These are phyloP conservation scores for Bacidia rubella DNA, from an alignment of 495 filamentous ascomycete genomes.

Conservation along the genomic window DNA sequence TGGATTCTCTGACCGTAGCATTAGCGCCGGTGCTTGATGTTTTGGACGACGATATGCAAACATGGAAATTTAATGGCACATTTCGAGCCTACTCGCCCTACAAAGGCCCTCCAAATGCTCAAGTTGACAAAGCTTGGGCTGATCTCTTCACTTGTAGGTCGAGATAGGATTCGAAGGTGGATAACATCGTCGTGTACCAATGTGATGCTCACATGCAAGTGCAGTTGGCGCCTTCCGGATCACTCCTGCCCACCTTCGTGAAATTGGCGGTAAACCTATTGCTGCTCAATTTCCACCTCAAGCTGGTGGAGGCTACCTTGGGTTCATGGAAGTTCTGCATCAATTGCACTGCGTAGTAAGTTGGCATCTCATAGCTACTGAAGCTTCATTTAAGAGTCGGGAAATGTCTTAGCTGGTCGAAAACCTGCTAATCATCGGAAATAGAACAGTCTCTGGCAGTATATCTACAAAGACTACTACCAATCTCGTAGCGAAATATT, in stretches of 20 bases:
- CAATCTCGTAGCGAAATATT: too few species aligned
- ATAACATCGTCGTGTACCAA: neutral
- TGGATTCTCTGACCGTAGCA: too few species aligned
- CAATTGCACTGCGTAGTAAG: slow-evolving; percentile 18
- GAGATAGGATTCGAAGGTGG: neutral
- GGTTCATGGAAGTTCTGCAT: slow-evolving; percentile 17
- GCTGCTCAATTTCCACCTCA: slow-evolving; percentile 9
- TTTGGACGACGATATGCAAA: too few species aligned
- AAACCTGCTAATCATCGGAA: too few species aligned
- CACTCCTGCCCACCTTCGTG: neutral
- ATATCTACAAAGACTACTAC: too few species aligned
- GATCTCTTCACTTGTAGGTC: neutral
- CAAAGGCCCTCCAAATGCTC: too few species aligned
- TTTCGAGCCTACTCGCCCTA: too few species aligned
- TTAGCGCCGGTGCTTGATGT: too few species aligned
- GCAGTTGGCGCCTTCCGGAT: neutral
- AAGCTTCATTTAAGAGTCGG: too few species aligned
- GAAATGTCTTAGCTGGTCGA: too few species aligned
- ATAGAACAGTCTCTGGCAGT: too few species aligned
- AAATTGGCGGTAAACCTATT: slow-evolving; percentile 6
- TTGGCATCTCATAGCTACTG: neutral
- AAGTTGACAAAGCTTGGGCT: slow-evolving; percentile 6
- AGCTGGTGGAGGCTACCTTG: slow-evolving; percentile 14
- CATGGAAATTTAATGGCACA: too few species aligned
- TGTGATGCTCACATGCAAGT: neutral